Percentiles rank a stretch among this genome's conserved stretches.
phyloP scores from a whole-genome alignment of 192 early-diverging fungal genomes.

The Entophlyctis luteolus region DNA sequence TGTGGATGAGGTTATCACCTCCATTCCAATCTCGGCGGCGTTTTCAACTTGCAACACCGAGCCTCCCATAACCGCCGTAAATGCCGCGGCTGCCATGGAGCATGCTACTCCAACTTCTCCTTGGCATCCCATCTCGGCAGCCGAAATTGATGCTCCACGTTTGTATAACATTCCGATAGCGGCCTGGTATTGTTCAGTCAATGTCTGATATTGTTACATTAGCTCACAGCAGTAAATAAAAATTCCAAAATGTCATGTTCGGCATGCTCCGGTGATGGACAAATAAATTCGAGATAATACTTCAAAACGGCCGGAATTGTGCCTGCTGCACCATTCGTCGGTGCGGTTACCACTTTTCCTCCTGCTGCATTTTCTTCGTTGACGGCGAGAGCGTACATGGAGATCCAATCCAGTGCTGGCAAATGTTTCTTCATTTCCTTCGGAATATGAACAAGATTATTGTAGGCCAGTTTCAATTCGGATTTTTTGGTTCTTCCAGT shows the following conservation, averaged over 20 bases:
- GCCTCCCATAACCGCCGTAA: constrained; percentile 95
- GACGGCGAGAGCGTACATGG: constrained; percentile 91
- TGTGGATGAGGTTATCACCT: neutral
- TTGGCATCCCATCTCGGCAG: constrained; percentile 96
- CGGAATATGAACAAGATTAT: constrained; percentile 10
- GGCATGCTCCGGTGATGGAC: constrained; percentile 58
- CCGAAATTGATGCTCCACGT: constrained; percentile 86
- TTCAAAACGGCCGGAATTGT: constrained; percentile 92
- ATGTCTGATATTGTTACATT: neutral
- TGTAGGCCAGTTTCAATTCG: constrained; percentile 28
- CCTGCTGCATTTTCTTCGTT: constrained; percentile 73
- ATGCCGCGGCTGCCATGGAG: constrained; percentile 91
- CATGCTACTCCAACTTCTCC: constrained; percentile 98
- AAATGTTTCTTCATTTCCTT: constrained; percentile 52
- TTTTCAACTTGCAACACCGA: constrained; percentile 86
- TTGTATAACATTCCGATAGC: constrained; percentile 98
- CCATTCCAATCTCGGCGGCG: constrained; percentile 95
- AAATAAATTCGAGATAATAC: constrained; percentile 93
- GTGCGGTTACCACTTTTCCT: constrained; percentile 70
- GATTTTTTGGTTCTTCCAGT: no score
- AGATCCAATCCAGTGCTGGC: constrained; percentile 86
- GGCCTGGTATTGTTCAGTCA: constrained; percentile 29
- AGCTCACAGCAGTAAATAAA: constrained; percentile 72
- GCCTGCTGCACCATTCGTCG: constrained; percentile 93
- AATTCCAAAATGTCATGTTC: constrained; percentile 88